phyloP scores from a whole-genome alignment of 164 flowering plant genomes.

The Aristolochia californica region DNA sequence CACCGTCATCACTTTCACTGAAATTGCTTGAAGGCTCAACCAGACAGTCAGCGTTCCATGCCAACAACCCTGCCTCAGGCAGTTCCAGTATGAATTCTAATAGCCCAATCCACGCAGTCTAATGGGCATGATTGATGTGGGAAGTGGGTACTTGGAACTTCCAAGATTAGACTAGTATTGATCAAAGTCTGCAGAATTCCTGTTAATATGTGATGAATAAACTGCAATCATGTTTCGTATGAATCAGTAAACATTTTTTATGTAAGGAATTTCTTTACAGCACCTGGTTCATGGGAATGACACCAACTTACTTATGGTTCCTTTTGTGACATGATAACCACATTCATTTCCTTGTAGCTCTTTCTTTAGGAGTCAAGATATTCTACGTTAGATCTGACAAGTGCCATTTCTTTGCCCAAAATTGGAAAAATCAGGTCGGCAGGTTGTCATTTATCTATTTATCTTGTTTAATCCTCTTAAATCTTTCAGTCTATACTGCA shows the following conservation, averaged over 20 bases:
- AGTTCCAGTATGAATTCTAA: constrained; percentile 34
- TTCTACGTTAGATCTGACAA: constrained; percentile 5
- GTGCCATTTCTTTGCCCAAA: constrained; percentile 18
- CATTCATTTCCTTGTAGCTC: background rate
- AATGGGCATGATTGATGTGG: background rate
- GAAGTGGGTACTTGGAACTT: background rate
- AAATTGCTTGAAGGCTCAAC: constrained; percentile 48
- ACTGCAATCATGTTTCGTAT: constrained; percentile 25
- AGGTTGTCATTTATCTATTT: too few species aligned
- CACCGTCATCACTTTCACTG: constrained; percentile 42
- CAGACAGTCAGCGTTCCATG: constrained; percentile 80
- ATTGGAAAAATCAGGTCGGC: background rate
- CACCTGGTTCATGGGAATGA: constrained; percentile 7
- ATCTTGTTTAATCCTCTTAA: too few species aligned
- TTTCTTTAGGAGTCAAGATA: background rate
- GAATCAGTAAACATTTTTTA: constrained; percentile 11
- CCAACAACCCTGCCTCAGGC: constrained; percentile 30
- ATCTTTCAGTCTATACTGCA: too few species aligned
- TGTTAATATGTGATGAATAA: constrained; percentile 25
- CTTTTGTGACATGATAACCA: background rate
- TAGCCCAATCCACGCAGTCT: constrained; percentile 48
- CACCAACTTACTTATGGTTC: background rate
- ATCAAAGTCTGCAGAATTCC: constrained; percentile 10
- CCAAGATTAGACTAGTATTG: constrained; percentile 11
- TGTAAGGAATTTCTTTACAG: constrained; percentile 9